These are phyloP conservation scores for Oemleria cerasiformis DNA, from an alignment of 306 rosid species.

Conservation along the genomic window DNA sequence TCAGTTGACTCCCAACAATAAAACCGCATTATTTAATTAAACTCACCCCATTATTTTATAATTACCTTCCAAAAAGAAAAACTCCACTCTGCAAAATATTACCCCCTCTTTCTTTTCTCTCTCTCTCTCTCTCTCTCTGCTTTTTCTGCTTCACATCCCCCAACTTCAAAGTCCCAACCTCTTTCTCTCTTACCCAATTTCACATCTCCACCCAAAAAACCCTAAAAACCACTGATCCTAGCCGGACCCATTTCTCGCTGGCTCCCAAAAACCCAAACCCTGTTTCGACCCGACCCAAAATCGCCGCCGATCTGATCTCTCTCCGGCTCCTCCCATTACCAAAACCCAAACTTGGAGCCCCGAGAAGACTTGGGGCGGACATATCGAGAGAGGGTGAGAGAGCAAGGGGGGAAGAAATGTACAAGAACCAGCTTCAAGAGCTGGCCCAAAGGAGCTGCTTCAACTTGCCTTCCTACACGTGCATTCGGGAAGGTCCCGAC, in stretches of 20 bases:
- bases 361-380: not conserved
- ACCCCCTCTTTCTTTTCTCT: slow-evolving; percentile 4
- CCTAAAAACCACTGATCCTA: slow-evolving; percentile 30
- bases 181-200: slow-evolving; percentile 4
- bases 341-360: slow-evolving; percentile 4
- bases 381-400: not conserved
- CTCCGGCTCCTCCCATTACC: slow-evolving; percentile 18
- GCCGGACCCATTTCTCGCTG: slow-evolving; percentile 20
- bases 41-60: not conserved
- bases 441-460: slow-evolving; percentile 99
- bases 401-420: slow-evolving; percentile 59
- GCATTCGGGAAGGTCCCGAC: slow-evolving; percentile 96
- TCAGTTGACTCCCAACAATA: slow-evolving; percentile 55
- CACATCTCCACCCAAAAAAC: slow-evolving; percentile 28
- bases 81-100: slow-evolving; percentile 26
- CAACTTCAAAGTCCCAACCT: slow-evolving; percentile 13
- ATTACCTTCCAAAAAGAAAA: slow-evolving; percentile 3
- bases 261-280: slow-evolving; percentile 1
- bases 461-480: slow-evolving; percentile 90
- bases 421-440: slow-evolving; percentile 99
- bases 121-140: slow-evolving; percentile 20
- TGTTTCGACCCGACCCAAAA: slow-evolving; percentile 21
- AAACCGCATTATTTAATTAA: slow-evolving; percentile 37
- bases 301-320: slow-evolving; percentile 55
- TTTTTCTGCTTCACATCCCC: slow-evolving; percentile 20